Evolutionary conservation across 1,139 yeast genomes (phyloP).

Genomic region (Blastobotrys capitulatus): DNA sequence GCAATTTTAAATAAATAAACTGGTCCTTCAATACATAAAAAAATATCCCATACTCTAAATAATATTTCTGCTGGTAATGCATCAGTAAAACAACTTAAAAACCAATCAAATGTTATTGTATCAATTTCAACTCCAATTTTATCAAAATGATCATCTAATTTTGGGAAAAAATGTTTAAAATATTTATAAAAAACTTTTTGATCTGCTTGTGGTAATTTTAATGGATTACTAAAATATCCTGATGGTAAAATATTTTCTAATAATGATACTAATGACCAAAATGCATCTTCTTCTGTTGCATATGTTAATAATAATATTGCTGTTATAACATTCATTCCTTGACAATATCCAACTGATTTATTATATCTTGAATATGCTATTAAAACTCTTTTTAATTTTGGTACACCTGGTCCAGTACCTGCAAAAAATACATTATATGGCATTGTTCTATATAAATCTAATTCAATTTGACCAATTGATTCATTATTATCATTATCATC

Average conservation of each 20-base stretch:
- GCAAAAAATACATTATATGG: slow-evolving; percentile 52
- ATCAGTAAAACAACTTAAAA: slow-evolving; percentile 51
- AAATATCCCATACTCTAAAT: slow-evolving; percentile 49
- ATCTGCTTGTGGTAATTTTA: slow-evolving; percentile 41
- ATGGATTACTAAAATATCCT: slow-evolving; percentile 42
- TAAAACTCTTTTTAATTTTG: slow-evolving; percentile 44
- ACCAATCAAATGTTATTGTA: slow-evolving; percentile 54
- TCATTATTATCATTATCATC: slow-evolving; percentile 22
- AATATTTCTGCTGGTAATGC: slow-evolving; percentile 49
- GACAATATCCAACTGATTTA: slow-evolving; percentile 52
- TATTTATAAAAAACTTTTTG: slow-evolving; percentile 32
- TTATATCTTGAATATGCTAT: slow-evolving; percentile 49
- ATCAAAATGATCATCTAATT: slow-evolving; percentile 37
- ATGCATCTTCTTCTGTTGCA: slow-evolving; percentile 50
- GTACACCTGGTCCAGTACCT: slow-evolving; percentile 51
- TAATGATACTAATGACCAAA: slow-evolving; percentile 50
- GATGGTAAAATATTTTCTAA: slow-evolving; percentile 49
- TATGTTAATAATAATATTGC: slow-evolving; percentile 47
- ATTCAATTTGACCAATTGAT: slow-evolving; percentile 47
- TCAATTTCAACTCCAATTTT: slow-evolving; percentile 43
- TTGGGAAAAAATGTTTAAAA: slow-evolving; percentile 36
- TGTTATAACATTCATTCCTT: slow-evolving; percentile 59
- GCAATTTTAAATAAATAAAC: slow-evolving; percentile 36
- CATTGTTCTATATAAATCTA: slow-evolving; percentile 53
- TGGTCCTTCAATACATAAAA: slow-evolving; percentile 41